phyloP scores from a whole-genome alignment of 2,329 filamentous ascomycete species.

The Cercospora sp. region DNA sequence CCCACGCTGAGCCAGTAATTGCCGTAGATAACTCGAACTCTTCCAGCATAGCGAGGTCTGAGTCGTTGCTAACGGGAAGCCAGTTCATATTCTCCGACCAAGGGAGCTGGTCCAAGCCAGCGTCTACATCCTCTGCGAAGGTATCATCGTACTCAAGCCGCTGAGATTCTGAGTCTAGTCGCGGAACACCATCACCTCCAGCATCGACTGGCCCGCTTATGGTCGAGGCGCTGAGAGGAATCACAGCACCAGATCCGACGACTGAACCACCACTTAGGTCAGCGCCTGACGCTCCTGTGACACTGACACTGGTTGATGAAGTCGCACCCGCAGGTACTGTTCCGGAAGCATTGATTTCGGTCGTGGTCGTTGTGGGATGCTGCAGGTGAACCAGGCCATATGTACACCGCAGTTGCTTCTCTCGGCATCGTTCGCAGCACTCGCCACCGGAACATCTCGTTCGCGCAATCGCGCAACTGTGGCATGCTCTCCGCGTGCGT shows the following conservation, averaged over 20 bases:
- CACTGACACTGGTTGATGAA: neutral
- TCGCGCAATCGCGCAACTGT: constrained; percentile 5
- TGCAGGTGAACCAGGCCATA: constrained; percentile 1
- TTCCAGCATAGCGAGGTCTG: neutral
- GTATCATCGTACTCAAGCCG: neutral
- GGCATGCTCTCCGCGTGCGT: constrained; percentile 3
- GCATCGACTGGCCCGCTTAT: neutral
- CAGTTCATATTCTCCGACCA: neutral
- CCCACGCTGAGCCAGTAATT: neutral
- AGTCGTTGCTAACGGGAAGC: constrained; percentile 2
- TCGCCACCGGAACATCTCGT: constrained; percentile 13
- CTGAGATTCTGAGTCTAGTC: neutral
- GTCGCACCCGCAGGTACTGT: neutral
- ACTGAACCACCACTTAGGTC: neutral
- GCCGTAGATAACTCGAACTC: neutral
- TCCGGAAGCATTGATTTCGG: neutral
- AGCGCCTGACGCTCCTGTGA: neutral
- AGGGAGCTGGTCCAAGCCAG: neutral
- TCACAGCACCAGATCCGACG: neutral
- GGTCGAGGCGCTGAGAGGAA: neutral
- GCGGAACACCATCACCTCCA: neutral
- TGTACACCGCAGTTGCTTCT: constrained; percentile 1
- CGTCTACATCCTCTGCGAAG: neutral
- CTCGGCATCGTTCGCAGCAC: constrained; percentile 3
- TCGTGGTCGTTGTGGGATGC: neutral